Percentiles rank a stretch among this genome's conserved stretches.
These are phyloP conservation scores for Lipomyces mesembrius DNA, from an alignment of 805 yeast species.

Conservation along the genomic window DNA sequence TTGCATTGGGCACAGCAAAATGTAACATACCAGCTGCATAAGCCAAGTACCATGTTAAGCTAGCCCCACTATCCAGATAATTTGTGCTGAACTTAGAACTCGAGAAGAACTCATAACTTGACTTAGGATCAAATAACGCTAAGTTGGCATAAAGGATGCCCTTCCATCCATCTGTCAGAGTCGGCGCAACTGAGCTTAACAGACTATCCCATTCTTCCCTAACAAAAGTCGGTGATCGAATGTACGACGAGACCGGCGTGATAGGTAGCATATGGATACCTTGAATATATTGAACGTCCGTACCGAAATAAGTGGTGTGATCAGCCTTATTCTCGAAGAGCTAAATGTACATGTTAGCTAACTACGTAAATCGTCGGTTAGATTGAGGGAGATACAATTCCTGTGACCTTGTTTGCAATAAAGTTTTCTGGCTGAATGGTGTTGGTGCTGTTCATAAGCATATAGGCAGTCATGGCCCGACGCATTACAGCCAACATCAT, in stretches of 20 bases:
- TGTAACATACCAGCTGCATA: constrained; percentile 54
- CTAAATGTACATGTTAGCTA: not conserved
- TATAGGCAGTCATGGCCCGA: constrained; percentile 60
- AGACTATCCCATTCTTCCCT: constrained; percentile 62
- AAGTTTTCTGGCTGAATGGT: constrained; percentile 56
- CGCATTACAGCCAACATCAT: constrained; percentile 62
- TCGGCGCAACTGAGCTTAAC: constrained; percentile 50
- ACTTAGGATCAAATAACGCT: constrained; percentile 71
- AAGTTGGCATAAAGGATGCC: constrained; percentile 72
- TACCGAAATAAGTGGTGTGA: constrained; percentile 74
- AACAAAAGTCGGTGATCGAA: constrained; percentile 59
- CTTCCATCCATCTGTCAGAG: constrained; percentile 60
- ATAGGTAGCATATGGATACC: constrained; percentile 81
- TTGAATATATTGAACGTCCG: constrained; percentile 64
- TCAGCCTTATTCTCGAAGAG: constrained; percentile 72
- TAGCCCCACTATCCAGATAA: constrained; percentile 81
- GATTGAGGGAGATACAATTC: constrained; percentile 51
- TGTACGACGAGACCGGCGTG: constrained; percentile 63
- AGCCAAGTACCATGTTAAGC: constrained; percentile 83
- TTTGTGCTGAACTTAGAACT: constrained; percentile 56
- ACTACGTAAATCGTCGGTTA: not conserved
- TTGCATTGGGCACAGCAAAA: not conserved
- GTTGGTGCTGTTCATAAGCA: constrained; percentile 56
- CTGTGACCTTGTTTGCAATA: constrained; percentile 64
- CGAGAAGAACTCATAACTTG: constrained; percentile 67